Evolutionary conservation across 306 rosid species (phyloP), one percentile per base, ranked within the genome.

Genomic region (Rosa multiflora): DNA sequence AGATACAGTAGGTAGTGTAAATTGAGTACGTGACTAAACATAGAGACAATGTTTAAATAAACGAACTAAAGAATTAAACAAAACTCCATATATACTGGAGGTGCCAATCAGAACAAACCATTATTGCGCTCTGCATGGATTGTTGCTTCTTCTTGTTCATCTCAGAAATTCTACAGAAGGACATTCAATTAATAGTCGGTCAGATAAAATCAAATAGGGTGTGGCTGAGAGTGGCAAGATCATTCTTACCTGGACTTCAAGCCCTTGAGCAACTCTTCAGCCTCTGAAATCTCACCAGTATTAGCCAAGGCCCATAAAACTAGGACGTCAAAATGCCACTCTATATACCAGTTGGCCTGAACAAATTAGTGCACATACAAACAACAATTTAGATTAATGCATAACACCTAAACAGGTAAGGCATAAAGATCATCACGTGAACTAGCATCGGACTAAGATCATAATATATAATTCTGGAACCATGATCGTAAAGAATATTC

Each of bases 321-420:
- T 86, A 94, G 75, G 44, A 88, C 15, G 52, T 92, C 97, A 75
- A 94, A 64, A 80, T 88, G 94, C 97, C 93, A 91, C 84, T 94
- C 97, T 49, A 87, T 0, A 88, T 88, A 82, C 98, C 98, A 94
- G 86, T 87, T 87, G 42, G 81, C 89, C 98, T 94, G 85, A 78
- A 72, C 40, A 51, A 59, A 59, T 52, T 56, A 78, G 20, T 43
- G 23, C 67, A 77, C 69, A 20, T 49, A 42, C 75, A 76, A 17
- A 70, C 8, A 70, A 21, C 52, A 74, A 21, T 11, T 62, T 12
- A 35, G 63, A 35, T 51, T 17, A 49, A 29, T 18, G 47, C 3
- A 35, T 15, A 48, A 14, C n/a, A 48, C 49, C 37, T 70, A 29
- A 72, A 61, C 18, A 26, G 37, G 35, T 21, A 21, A 21, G 32